These are phyloP conservation scores for Colletotrichum sp. DNA, from an alignment of 2,329 filamentous ascomycete species.

Conservation along the genomic window DNA sequence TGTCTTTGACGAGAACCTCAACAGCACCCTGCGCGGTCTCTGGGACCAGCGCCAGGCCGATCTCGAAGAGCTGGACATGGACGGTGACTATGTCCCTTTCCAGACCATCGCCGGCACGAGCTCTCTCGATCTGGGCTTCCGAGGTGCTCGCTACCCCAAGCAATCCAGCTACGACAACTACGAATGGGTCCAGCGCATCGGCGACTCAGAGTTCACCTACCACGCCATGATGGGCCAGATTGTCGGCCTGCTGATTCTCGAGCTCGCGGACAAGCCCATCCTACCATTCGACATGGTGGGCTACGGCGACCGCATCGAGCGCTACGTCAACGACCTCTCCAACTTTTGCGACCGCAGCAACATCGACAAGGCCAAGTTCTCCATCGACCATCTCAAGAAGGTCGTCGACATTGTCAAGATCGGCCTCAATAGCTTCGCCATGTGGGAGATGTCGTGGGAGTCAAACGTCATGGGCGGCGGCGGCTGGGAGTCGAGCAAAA, in stretches of 20 bases:
- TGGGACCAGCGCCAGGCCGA: constrained; percentile 71
- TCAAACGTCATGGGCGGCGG: constrained; percentile 70
- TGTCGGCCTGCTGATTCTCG: constrained; percentile 80
- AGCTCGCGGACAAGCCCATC: constrained; percentile 81
- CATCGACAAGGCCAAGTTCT: constrained; percentile 60
- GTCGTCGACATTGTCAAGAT: constrained; percentile 65
- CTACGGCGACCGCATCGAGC: constrained; percentile 70
- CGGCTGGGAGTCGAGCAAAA: constrained; percentile 75
- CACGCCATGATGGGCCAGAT: constrained; percentile 81
- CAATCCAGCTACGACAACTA: constrained; percentile 91
- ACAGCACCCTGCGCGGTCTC: constrained; percentile 73
- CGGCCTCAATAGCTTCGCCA: constrained; percentile 68
- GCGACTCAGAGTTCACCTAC: constrained; percentile 83
- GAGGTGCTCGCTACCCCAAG: constrained; percentile 69
- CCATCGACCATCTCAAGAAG: constrained; percentile 61
- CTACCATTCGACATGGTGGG: constrained; percentile 79
- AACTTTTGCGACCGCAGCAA: constrained; percentile 13
- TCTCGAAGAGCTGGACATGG: constrained; percentile 71
- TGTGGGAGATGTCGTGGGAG: constrained; percentile 82
- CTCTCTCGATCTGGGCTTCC: constrained; percentile 83
- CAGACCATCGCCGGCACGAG: constrained; percentile 90
- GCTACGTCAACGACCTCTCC: constrained; percentile 68
- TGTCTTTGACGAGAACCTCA: constrained; percentile 72
- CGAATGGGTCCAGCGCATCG: constrained; percentile 79
- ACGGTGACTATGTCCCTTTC: constrained; percentile 87